phyloP scores from a whole-genome alignment of 2,329 filamentous ascomycete species.

The Paraconiothyrium sp. region DNA sequence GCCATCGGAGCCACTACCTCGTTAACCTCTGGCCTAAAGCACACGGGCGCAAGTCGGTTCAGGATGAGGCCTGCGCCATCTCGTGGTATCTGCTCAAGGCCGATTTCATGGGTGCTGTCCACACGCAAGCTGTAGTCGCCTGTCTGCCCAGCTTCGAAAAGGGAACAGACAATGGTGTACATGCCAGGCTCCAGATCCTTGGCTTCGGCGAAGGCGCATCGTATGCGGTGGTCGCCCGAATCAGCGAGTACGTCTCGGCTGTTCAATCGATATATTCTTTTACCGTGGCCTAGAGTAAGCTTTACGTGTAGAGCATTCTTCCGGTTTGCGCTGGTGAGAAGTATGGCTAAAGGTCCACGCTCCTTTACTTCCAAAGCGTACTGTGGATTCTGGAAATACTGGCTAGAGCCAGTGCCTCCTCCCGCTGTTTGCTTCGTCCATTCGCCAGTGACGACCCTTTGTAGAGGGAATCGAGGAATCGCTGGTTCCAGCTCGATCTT shows the following conservation, averaged over 20 bases:
- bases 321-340: constrained; percentile 73
- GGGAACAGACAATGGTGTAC: constrained; percentile 91
- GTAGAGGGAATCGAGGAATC: constrained; percentile 66
- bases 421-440: constrained; percentile 87
- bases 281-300: constrained; percentile 79
- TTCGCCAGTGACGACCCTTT: constrained; percentile 67
- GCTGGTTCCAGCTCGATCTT: constrained; percentile 71
- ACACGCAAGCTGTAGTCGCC: constrained; percentile 79
- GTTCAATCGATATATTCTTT: constrained; percentile 74
- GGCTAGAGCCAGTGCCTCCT: constrained; percentile 79
- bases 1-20: constrained; percentile 63
- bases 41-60: constrained; percentile 64
- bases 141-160: constrained; percentile 82
- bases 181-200: constrained; percentile 70
- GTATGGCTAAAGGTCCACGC: constrained; percentile 71
- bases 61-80: constrained; percentile 80
- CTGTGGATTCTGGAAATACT: constrained; percentile 88
- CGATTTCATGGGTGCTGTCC: constrained; percentile 68
- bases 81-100: constrained; percentile 69
- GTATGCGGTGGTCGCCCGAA: constrained; percentile 88
- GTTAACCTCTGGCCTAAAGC: constrained; percentile 61
- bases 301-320: constrained; percentile 85
- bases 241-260: constrained; percentile 81
- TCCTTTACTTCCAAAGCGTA: constrained; percentile 72
- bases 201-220: constrained; percentile 75